Evolutionary conservation across 805 yeast species (phyloP), one percentile per base, ranked within the genome.

Genomic region (Teunomyces pallodes): DNA sequence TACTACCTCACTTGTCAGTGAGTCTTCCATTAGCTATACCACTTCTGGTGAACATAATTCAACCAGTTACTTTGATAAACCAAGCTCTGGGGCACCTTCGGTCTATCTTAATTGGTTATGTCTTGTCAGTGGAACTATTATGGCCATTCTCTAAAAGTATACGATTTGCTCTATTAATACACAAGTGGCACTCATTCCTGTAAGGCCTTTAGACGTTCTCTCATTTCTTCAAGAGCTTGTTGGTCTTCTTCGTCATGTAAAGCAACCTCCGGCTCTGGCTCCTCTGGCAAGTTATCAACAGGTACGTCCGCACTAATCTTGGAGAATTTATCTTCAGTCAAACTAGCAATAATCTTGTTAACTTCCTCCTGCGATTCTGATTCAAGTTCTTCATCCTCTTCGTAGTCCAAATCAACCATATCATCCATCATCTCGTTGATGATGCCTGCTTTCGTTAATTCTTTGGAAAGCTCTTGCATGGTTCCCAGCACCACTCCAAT

Each of bases 371-470:
- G 87, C 14, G 83, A 85, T 47, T 87, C 92, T 36, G 75, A 75
- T 46, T 79, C 85, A 36, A 80, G 76, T 50, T 82, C 87, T 14
- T 80, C 86, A 42, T 79, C 85, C 46, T 57, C 54, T 28, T 84
- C 89, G 16, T 79, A 84, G 49, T 81, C 68, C 43, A 75, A 67
- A 51, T 91, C 98, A 50, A 92, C 74, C 52, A 88, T 83, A 61
- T 94, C 99, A 48, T 87, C 90, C 62, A 91, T 84, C 98, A 94
- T 94, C 62, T 94, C 99, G 55, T 88, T 89, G 46, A 94, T 90
- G 40, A 94, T 80, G 0, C 94, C 94, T 9, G 87, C 81, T 65
- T 85, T 87, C 81, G 87, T 83, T 57, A 92, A 76, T 67, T 94
- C 99, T 60, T 80, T 84, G 50, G 92, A 87, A 48, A 94, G 70